Percentiles rank a stretch among this genome's conserved stretches.
Conservation (phyloP, 805 yeast species). For the Tetrapisispora pingtungensis region DNA sequence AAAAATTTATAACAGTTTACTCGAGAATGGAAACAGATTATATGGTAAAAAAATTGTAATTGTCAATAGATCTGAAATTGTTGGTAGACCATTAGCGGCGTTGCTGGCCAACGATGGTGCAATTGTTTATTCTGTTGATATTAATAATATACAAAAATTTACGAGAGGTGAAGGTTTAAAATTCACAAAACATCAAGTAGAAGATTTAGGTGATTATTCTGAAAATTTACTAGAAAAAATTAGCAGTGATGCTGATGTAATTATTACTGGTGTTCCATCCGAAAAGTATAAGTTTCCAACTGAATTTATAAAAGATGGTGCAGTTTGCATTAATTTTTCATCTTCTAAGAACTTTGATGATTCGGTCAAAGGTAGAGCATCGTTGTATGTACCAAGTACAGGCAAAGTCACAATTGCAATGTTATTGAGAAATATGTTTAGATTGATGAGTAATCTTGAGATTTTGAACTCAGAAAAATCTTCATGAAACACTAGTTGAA, state of each 20-base stretch:
- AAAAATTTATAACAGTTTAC: slow-evolving; percentile 71
- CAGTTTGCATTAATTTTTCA: slow-evolving; percentile 83
- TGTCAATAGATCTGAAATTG: slow-evolving; percentile 91
- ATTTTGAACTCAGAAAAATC: neutral
- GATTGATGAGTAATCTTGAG: slow-evolving; percentile 62
- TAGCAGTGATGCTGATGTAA: slow-evolving; percentile 73
- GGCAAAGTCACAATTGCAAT: slow-evolving; percentile 96
- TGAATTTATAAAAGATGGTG: slow-evolving; percentile 71
- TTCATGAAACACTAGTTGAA: neutral
- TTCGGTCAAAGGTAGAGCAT: slow-evolving; percentile 73
- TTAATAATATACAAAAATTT: slow-evolving; percentile 78
- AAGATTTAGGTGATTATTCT: slow-evolving; percentile 39
- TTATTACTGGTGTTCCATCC: slow-evolving; percentile 93
- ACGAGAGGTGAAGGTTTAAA: slow-evolving; percentile 89
- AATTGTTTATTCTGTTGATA: slow-evolving; percentile 82
- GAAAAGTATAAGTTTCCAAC: slow-evolving; percentile 78
- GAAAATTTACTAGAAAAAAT: slow-evolving; percentile 43
- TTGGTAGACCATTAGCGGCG: slow-evolving; percentile 95
- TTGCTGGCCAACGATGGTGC: slow-evolving; percentile 96
- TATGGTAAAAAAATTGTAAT: slow-evolving; percentile 89
- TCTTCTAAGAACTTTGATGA: slow-evolving; percentile 81
- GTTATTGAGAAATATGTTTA: slow-evolving; percentile 79
- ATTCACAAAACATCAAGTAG: slow-evolving; percentile 73
- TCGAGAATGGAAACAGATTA: slow-evolving; percentile 83
- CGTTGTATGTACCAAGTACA: slow-evolving; percentile 87